A percentile compares a stretch with the other conserved stretches of the same genome.
phyloP scores from a whole-genome alignment of 1,284 basidiomycete species.

The Coriolopsis trogii region DNA sequence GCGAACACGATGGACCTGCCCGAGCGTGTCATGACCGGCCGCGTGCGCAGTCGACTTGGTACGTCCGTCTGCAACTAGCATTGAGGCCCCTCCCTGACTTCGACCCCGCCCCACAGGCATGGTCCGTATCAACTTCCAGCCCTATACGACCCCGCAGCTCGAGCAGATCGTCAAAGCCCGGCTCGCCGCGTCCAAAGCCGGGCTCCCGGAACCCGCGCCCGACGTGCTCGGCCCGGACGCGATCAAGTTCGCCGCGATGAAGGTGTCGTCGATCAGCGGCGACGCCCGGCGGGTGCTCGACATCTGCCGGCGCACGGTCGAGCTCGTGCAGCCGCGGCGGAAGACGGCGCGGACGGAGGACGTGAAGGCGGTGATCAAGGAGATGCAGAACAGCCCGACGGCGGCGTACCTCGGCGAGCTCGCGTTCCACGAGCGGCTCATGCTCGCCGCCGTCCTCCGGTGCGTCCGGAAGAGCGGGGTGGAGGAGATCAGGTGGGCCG shows the following conservation, averaged over 20 bases:
- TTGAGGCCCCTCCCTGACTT: not conserved
- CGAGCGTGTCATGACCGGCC: slow-evolving; percentile 89
- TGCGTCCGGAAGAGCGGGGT: slow-evolving; percentile 86
- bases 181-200: slow-evolving; percentile 60
- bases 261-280: slow-evolving; percentile 91
- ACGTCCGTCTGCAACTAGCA: slow-evolving; percentile 28
- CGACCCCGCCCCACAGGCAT: slow-evolving; percentile 62
- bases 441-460: slow-evolving; percentile 87
- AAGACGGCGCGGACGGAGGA: slow-evolving; percentile 72
- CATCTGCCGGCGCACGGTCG: slow-evolving; percentile 89
- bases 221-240: slow-evolving; percentile 79
- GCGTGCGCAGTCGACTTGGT: slow-evolving; percentile 93
- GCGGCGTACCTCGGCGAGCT: slow-evolving; percentile 81
- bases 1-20: slow-evolving; percentile 99
- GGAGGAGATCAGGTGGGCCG: slow-evolving; percentile 84
- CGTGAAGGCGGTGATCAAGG: slow-evolving; percentile 81
- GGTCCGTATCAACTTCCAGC: slow-evolving; percentile 93
- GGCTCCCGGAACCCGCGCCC: slow-evolving; percentile 41
- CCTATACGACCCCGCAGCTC: slow-evolving; percentile 84
- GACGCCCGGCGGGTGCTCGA: slow-evolving; percentile 95
- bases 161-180: slow-evolving; percentile 88
- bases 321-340: slow-evolving; percentile 62
- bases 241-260: slow-evolving; percentile 88
- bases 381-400: slow-evolving; percentile 91
- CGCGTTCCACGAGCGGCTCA: slow-evolving; percentile 85